These are phyloP conservation scores for Heterobasidion parviporum DNA, from an alignment of 1,284 basidiomycete genomes.

Conservation along the genomic window DNA sequence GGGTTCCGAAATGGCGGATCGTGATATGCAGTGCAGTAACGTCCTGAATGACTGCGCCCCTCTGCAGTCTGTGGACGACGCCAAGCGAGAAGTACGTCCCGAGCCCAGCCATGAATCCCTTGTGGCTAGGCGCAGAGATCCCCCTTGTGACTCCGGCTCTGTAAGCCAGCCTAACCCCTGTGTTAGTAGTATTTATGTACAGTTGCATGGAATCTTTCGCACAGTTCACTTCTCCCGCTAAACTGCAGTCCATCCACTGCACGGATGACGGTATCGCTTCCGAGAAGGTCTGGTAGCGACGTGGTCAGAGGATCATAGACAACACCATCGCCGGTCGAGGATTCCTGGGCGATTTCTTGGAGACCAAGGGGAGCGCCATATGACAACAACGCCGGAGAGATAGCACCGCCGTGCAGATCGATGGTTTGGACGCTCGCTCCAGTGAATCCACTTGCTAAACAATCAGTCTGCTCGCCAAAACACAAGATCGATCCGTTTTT, in stretches of 20 bases:
- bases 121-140: constrained; percentile 38
- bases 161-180: constrained; percentile 24
- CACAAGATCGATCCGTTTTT: constrained; percentile 35
- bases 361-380: constrained; percentile 54
- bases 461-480: constrained; percentile 21
- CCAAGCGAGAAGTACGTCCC: constrained; percentile 40
- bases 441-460: background rate
- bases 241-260: constrained; percentile 47
- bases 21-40: constrained; percentile 44
- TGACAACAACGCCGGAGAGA: constrained; percentile 49
- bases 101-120: constrained; percentile 37
- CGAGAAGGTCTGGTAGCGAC: constrained; percentile 21
- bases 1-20: constrained; percentile 25
- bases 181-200: background rate
- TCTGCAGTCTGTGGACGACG: constrained; percentile 35
- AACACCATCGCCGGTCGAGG: constrained; percentile 58
- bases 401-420: constrained; percentile 31
- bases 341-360: constrained; percentile 52
- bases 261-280: constrained; percentile 32
- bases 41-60: constrained; percentile 40
- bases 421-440: constrained; percentile 15
- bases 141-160: constrained; percentile 25
- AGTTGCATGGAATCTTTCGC: constrained; percentile 17
- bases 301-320: constrained; percentile 24
- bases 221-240: constrained; percentile 43